These are phyloP conservation scores for Sporothrix protearum DNA, from an alignment of 2,329 filamentous ascomycete species.

Conservation along the genomic window DNA sequence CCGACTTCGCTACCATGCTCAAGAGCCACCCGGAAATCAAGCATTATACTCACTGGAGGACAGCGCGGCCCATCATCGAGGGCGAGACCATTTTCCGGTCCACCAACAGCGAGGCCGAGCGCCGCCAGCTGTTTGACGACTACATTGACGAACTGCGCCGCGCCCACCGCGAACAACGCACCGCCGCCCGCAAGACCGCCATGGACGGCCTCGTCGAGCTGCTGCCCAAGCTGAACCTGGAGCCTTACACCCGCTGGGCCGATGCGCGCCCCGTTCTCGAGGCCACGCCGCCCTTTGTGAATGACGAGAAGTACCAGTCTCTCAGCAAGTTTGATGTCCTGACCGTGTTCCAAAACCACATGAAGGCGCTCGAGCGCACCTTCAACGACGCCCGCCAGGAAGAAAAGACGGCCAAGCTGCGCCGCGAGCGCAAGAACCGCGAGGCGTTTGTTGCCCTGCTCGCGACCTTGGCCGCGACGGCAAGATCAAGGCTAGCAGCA, in stretches of 20 bases:
- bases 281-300: slow-evolving; percentile 69
- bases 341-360: slow-evolving; percentile 89
- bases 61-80: slow-evolving; percentile 87
- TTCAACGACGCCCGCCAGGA: slow-evolving; percentile 90
- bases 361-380: slow-evolving; percentile 83
- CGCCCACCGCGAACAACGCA: slow-evolving; percentile 71
- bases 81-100: slow-evolving; percentile 93
- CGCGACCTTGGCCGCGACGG: slow-evolving; percentile 68
- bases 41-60: slow-evolving; percentile 96
- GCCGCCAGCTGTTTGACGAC: slow-evolving; percentile 86
- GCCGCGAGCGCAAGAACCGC: slow-evolving; percentile 80
- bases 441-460: slow-evolving; percentile 76
- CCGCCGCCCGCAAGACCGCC: slow-evolving; percentile 68
- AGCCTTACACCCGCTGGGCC: slow-evolving; percentile 92
- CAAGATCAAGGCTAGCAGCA: slow-evolving; percentile 83
- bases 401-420: slow-evolving; percentile 74
- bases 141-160: slow-evolving; percentile 85
- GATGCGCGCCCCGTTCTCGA: slow-evolving; percentile 82
- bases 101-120: slow-evolving; percentile 81
- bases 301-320: slow-evolving; percentile 69
- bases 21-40: slow-evolving; percentile 96
- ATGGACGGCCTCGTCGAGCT: slow-evolving; percentile 79
- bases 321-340: slow-evolving; percentile 87
- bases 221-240: slow-evolving; percentile 74
- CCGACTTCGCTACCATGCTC: slow-evolving; percentile 95